Base-by-base conservation (phyloP, 768 basidiomycete species). In the Phlegmacium glaucopus region DNA sequence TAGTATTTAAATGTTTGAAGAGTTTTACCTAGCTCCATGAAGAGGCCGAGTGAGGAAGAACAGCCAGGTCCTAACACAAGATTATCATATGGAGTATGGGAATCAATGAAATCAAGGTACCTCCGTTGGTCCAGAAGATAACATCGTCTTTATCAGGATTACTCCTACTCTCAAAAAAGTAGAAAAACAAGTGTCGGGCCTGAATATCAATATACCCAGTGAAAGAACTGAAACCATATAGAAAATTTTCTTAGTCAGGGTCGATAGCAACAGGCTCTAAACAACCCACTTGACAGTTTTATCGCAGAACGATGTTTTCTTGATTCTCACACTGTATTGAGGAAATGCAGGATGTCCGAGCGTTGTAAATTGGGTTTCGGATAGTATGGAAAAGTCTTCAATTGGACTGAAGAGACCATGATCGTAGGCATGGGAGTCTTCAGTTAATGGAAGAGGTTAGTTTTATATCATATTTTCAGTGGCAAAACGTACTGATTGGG, bases 131-230 rank as follows among this genome's bases (percentile, higher is more conserved):
- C 76, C 76, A 77, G 56, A 83, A 78, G 9, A 83, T 78, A 7
- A 83, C 76, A 53, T 82, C 80, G 59, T 83, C 82, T 45, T 66
- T 76, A 29, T 72, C 74, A 5, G 83, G 82, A 49, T 83, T 68
- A 42, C 64, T 75, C 42, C 88, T 68, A 47, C 80, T 83, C 60
- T 89, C 85, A 60, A 89, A 89, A 61, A 88, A 88, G 67, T 85
- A 85, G 71, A 88, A 88, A 59, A 84, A 85, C 13, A 85, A 52
- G 56, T 84, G 83, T 4, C 81, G 72, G 5, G 80, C 71, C 57
- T 79, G 69, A 38, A 83, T 72, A 49, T 85, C 83, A 45, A 86
- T 82, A 53, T 85, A 85, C 9, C 84, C 84, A 0, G 82, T 83
- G 58, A 80, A 86, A 1, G 74, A 65, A 15, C 79, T 83, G 30